A percentile compares a stretch with the other conserved stretches of the same genome.
phyloP scores from a whole-genome alignment of 2,329 filamentous ascomycete species.

The Byssothecium circinans region DNA sequence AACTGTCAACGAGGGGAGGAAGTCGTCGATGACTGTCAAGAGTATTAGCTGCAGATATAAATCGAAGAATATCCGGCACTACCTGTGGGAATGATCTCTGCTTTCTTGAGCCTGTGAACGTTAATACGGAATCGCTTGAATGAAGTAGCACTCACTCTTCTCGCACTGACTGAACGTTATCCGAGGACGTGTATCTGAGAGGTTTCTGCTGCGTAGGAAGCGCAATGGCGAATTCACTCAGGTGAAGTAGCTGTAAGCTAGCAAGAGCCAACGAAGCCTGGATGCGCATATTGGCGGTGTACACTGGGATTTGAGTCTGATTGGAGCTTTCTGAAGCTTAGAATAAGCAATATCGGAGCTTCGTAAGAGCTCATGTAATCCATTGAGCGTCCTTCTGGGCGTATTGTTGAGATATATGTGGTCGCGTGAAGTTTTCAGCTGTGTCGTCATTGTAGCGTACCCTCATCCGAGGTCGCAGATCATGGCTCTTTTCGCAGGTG shows the following conservation, averaged over 20 bases:
- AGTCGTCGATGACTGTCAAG: conserved; percentile 59
- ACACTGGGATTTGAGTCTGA: neutral
- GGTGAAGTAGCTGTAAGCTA: conserved; percentile 19
- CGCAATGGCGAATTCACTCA: conserved; percentile 16
- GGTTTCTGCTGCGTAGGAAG: conserved; percentile 35
- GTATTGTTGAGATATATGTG: conserved; percentile 4
- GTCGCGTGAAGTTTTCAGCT: conserved; percentile 19
- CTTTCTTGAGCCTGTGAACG: conserved; percentile 36
- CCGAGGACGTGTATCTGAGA: conserved; percentile 14
- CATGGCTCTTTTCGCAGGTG: neutral
- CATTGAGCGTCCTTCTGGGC: neutral
- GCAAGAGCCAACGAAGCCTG: conserved; percentile 9
- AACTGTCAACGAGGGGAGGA: conserved; percentile 57
- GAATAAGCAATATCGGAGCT: neutral
- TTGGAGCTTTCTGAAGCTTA: neutral
- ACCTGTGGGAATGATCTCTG: conserved; percentile 47
- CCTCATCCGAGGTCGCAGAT: no score
- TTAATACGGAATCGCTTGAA: neutral
- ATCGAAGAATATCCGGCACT: neutral
- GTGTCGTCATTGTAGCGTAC: conserved; percentile 35
- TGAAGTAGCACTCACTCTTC: conserved; percentile 24
- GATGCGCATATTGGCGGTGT: conserved; percentile 18
- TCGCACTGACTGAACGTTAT: conserved; percentile 29
- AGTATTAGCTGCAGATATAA: conserved; percentile 5
- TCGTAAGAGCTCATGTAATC: neutral